Evolutionary conservation across 306 rosid species (phyloP).

Genomic region (Amphicarpaea edgeworthii): DNA sequence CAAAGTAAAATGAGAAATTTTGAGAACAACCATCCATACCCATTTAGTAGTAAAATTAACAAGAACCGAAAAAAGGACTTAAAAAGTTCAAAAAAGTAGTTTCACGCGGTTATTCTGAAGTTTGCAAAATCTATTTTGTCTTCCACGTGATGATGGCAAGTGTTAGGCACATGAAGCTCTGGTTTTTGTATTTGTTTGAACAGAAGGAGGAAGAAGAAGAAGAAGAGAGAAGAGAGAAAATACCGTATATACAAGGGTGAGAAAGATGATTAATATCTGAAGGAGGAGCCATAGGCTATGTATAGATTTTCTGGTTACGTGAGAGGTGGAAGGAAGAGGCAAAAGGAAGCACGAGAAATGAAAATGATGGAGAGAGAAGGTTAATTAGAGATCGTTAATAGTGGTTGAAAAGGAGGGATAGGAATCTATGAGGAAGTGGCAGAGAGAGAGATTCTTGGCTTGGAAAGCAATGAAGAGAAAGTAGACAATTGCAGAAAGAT

Average conservation of each 20-base stretch:
- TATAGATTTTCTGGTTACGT: conserved; percentile 54
- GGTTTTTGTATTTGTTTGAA: background rate
- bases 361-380: conserved; percentile 58
- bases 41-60: conserved; percentile 36
- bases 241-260: conserved; percentile 88
- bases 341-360: conserved; percentile 42
- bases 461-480: conserved; percentile 71
- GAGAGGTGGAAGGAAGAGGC: conserved; percentile 25
- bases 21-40: conserved; percentile 19
- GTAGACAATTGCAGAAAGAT: conserved; percentile 49
- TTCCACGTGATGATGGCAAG: conserved; percentile 17
- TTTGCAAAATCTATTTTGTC: conserved; percentile 3
- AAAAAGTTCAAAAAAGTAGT: conserved; percentile 30
- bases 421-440: conserved; percentile 67
- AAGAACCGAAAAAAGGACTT: background rate
- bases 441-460: conserved; percentile 80
- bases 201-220: conserved; percentile 6
- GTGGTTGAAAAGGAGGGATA: conserved; percentile 52
- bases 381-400: conserved; percentile 65
- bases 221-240: conserved; percentile 19
- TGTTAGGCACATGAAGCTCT: conserved; percentile 19
- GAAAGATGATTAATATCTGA: conserved; percentile 74
- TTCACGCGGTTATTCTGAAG: background rate
- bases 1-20: conserved; percentile 20
- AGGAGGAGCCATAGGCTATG: conserved; percentile 63